Base-by-base conservation (phyloP, 129 eudicot genomes). In the Tagetes patula region DNA sequence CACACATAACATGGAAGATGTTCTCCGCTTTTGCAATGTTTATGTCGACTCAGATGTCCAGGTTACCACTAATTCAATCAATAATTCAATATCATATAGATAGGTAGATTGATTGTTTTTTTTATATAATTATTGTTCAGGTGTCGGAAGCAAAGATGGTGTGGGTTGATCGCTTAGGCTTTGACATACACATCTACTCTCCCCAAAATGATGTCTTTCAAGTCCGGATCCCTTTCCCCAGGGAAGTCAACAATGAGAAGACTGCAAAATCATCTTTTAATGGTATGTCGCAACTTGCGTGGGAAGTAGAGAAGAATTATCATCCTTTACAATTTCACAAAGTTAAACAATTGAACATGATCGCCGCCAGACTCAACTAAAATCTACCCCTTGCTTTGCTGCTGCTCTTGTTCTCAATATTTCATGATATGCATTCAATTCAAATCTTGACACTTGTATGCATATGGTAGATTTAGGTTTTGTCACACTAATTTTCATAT, bases 151-250 rank as follows among this genome's bases (percentile, higher is more conserved):
- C 97, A 12, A 90, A 90, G 76, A 84, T 88, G 88, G 90, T 94
- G 63, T 94, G 98, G 98, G 87, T 94, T 61, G 98, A 94, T 67
- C 87, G 97, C 52, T 76, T 94, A 80, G 98, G 98, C 7, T 86
- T 94, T 75, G 98, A 90, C 80, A 78, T 94, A 82, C 96, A 87
- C 55, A 12, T 94, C 46, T 75, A 68, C 64, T 84, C 93, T 62
- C 82, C 88, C 36, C 81, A 83, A 70, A 81, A 83, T 14, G 98
- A 87, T 54, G 84, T 85, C 59, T 88, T 68, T 76, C 96, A 94
- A 82, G 89, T 84, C 61, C 82, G 98, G 56, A 90, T 94, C 71
- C 97, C 98, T 73, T 94, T 94, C 82, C 98, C 97, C 11, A 83
- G 97, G 77, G 96, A 94, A 86, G 97, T 94, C 46, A 77, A 91